phyloP scores from a whole-genome alignment of 192 early-diverging fungal genomes.

The Coemansia sp. region DNA sequence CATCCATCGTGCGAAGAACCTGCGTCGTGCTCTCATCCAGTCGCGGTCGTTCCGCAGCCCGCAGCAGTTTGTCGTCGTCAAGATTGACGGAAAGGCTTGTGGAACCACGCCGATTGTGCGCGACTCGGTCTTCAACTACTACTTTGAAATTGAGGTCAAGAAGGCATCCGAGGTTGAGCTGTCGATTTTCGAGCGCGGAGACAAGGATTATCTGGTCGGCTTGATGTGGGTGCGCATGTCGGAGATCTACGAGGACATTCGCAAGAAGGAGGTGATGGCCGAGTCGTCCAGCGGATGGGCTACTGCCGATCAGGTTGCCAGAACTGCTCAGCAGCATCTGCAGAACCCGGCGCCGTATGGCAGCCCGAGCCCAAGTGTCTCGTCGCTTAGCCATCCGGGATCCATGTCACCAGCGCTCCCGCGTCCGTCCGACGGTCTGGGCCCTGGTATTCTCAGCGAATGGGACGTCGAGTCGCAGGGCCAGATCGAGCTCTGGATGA shows the following conservation, averaged over 20 bases:
- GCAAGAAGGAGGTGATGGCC: conserved; percentile 62
- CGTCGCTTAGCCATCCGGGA: conserved; percentile 13
- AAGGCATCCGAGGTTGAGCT: conserved; percentile 92
- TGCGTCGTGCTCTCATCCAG: conserved; percentile 58
- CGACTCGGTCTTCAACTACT: conserved; percentile 78
- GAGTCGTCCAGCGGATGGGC: conserved; percentile 58
- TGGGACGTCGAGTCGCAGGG: conserved; percentile 91
- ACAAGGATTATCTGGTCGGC: conserved; percentile 72
- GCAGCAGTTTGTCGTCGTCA: conserved; percentile 75
- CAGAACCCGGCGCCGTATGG: conserved; percentile 3
- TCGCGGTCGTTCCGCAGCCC: conserved; percentile 52
- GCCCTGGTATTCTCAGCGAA: conserved; percentile 47
- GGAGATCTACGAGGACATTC: conserved; percentile 86
- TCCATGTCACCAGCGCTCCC: conserved; percentile 1
- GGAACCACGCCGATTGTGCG: conserved; percentile 71
- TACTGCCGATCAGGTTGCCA: conserved; percentile 48
- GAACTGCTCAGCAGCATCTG: conserved; percentile 2
- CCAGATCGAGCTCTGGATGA: conserved; percentile 79
- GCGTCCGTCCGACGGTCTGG: conserved; percentile 2
- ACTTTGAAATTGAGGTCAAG: conserved; percentile 84
- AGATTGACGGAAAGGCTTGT: conserved; percentile 78
- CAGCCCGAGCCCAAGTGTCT: conserved; percentile 14
- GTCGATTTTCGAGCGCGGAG: conserved; percentile 79
- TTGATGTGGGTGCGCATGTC: conserved; percentile 91
- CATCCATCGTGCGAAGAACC: conserved; percentile 59